Evolutionary conservation across 495 filamentous ascomycete genomes (phyloP).

Genomic region (Neurospora africana): DNA sequence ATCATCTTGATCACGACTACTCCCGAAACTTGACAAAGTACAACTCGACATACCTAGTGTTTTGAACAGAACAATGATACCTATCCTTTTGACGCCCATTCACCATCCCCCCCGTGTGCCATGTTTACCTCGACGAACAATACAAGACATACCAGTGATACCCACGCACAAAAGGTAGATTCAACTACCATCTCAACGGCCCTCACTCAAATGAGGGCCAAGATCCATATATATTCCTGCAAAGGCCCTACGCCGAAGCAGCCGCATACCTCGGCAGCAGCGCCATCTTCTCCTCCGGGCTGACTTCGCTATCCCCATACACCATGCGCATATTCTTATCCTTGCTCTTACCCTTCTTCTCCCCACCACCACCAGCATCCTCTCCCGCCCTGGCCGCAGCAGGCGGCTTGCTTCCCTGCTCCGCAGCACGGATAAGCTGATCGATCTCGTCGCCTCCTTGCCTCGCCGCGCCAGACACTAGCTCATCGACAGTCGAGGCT

Average conservation of each 20-base stretch:
- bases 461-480: slow-evolving; percentile 43
- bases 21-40: neutral
- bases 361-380: slow-evolving; percentile 40
- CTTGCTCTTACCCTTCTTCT: slow-evolving; percentile 63
- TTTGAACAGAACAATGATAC: neutral
- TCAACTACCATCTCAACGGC: neutral
- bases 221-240: neutral
- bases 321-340: slow-evolving; percentile 60
- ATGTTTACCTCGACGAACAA: neutral
- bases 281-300: slow-evolving; percentile 84
- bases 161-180: neutral
- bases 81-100: neutral
- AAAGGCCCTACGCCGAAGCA: neutral
- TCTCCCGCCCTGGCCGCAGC: slow-evolving; percentile 31
- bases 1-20: neutral
- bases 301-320: slow-evolving; percentile 66
- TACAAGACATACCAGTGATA: neutral
- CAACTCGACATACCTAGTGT: neutral
- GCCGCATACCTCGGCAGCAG: slow-evolving; percentile 54
- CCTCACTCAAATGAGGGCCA: neutral
- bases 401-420: slow-evolving; percentile 43
- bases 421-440: slow-evolving; percentile 47
- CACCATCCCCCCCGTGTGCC: slow-evolving; percentile 1
- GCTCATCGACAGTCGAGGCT: slow-evolving; percentile 49
- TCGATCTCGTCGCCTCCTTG: slow-evolving; percentile 41